Evolutionary conservation across 352 stramenopile species (phyloP), one percentile per base, ranked within the genome.

Genomic region (Globisporangium splendens): DNA sequence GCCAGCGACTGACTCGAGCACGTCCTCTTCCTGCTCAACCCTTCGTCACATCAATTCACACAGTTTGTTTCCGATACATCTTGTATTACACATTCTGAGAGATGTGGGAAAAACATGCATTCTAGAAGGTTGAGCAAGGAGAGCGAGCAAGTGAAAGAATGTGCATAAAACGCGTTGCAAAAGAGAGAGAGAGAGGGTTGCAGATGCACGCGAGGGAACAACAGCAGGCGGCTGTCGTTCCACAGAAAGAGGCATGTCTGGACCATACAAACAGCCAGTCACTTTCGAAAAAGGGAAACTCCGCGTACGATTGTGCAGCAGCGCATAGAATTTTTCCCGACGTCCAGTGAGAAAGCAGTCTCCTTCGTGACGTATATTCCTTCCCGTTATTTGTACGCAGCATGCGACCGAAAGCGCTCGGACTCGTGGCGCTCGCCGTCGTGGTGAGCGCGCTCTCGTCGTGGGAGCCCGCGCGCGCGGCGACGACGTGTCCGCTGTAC

Each of bases 401-500:
- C 2, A 60, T 60, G 52, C 59, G 52, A 11, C 31, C 39, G 17
- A 49, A 38, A 17, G 52, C 59, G 21, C 24, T 50, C 38, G 50
- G 50, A 20, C 48, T 79, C 50, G 61, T 65, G 13, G 59, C 68
- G 50, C 65, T 77, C 17, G 54, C 70, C 39, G 58, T 54, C 24
- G 24, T 63, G 35, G 54, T 62, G 20, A 59, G 60, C 49, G 65
- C 56, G 54, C 52, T 63, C n/a, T 47, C 59, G 15, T 39, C 42
- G 8, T 39, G 46, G 10, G 17, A 56, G 18, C 17, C 58, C 50
- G 44, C 44, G 56, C 46, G 64, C 33, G 60, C 57, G 39, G 69
- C 69, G 12, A 51, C 55, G 24, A 87, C 73, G 56, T 91, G 82
- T 55, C 74, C 75, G 48, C 77, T 91, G 47, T 77, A 75, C 46